Evolutionary conservation across 164 flowering plant species (phyloP).

Genomic region (Sedum album): DNA sequence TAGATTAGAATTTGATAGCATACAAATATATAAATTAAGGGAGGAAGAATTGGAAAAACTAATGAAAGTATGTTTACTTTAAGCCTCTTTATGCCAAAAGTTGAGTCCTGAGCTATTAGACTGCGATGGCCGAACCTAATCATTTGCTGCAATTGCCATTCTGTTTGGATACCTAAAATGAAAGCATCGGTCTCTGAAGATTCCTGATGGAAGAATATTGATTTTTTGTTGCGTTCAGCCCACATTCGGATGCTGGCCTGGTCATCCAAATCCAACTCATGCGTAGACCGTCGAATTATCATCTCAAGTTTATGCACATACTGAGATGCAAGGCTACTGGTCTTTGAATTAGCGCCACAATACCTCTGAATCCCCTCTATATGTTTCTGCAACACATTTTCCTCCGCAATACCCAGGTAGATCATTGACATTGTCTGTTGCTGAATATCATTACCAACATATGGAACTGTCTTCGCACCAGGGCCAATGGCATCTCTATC

Average conservation of each 20-base stretch:
- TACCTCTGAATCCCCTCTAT: slow-evolving; percentile 90
- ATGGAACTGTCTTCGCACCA: slow-evolving; percentile 82
- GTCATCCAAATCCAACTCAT: slow-evolving; percentile 94
- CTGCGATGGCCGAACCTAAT: slow-evolving; percentile 86
- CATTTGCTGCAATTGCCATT: slow-evolving; percentile 98
- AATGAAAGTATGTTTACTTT: slow-evolving; percentile 37
- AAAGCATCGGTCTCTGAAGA: slow-evolving; percentile 69
- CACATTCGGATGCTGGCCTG: slow-evolving; percentile 86
- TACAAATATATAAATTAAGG: background rate
- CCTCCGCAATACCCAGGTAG: slow-evolving; percentile 90
- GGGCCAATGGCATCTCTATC: slow-evolving; percentile 98
- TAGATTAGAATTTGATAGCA: background rate
- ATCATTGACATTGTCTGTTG: slow-evolving; percentile 98
- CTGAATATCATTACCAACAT: slow-evolving; percentile 76
- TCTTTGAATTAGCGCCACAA: slow-evolving; percentile 68
- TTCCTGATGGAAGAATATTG: slow-evolving; percentile 75
- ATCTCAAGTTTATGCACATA: slow-evolving; percentile 87
- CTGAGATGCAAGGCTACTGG: slow-evolving; percentile 68
- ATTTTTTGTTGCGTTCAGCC: slow-evolving; percentile 79
- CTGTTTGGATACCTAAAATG: slow-evolving; percentile 89
- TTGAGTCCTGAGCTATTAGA: slow-evolving; percentile 81
- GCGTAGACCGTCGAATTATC: slow-evolving; percentile 81
- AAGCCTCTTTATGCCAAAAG: slow-evolving; percentile 88
- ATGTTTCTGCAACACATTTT: slow-evolving; percentile 80
- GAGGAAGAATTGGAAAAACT: background rate